A percentile compares a stretch with the other conserved stretches of the same genome.
These are phyloP conservation scores for Fraxinus floribunda DNA, from an alignment of 305 asterid genomes.

Conservation along the genomic window DNA sequence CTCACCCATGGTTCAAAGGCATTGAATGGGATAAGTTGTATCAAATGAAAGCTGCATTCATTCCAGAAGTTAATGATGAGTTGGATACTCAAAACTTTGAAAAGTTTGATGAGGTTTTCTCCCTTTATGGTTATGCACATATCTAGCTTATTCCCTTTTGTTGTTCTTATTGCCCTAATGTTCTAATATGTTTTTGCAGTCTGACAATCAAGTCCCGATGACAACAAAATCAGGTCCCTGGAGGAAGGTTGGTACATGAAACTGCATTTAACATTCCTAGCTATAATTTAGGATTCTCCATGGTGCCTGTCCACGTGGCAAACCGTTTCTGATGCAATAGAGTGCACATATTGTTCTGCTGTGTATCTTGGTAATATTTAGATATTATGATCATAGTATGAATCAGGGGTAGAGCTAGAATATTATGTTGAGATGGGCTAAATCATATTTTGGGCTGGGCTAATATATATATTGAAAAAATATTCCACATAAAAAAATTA, in stretches of 20 bases:
- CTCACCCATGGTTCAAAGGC: slow-evolving; percentile 87
- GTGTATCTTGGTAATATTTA: not conserved
- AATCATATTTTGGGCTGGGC: not conserved
- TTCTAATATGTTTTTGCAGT: slow-evolving; percentile 39
- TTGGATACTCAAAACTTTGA: slow-evolving; percentile 93
- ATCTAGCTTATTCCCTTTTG: slow-evolving; percentile 17
- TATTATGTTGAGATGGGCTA: not conserved
- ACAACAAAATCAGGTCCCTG: slow-evolving; percentile 88
- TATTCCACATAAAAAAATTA: not conserved
- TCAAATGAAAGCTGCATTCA: slow-evolving; percentile 88
- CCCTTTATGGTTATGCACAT: slow-evolving; percentile 22
- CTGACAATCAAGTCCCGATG: slow-evolving; percentile 60
- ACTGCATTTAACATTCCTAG: slow-evolving; percentile 13
- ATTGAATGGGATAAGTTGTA: slow-evolving; percentile 75
- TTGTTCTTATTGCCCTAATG: slow-evolving; percentile 20
- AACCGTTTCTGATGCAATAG: not conserved
- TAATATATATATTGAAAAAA: not conserved
- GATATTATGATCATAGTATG: not conserved
- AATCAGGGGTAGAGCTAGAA: not conserved
- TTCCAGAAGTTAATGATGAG: slow-evolving; percentile 91
- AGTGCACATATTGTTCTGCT: not conserved
- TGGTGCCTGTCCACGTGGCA: not conserved
- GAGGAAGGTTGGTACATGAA: slow-evolving; percentile 75
- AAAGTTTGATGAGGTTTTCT: slow-evolving; percentile 84
- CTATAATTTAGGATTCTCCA: not conserved